Evolutionary conservation across 345 rosid genomes (phyloP), one percentile per base, ranked within the genome.

Genomic region (Toxicodendron radicans): DNA sequence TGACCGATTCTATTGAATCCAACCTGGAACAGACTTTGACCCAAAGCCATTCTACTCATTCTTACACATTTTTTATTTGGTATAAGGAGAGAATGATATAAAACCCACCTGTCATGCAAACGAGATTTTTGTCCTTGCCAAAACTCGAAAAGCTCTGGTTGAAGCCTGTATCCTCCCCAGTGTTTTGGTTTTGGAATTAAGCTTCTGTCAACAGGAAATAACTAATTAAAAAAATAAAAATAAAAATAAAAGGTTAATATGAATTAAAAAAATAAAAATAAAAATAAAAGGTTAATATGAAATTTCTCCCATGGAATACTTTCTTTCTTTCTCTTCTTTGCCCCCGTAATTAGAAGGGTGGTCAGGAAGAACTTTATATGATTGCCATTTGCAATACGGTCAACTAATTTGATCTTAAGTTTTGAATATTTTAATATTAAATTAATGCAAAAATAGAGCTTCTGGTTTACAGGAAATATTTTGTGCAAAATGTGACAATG

Each of bases 111-210:
- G 80, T 89, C 97, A 68, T 91, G 96, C 73, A 95, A 83, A 66
- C 95, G 95, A 74, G 97, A 93, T 30, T 77, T 76, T 68, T 95
- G 97, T 58, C 98, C 99, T 76, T 91, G 97, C 99, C 98, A 95
- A 85, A 95, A 95, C 83, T 93, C 99, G 4, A 91, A 82, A 72
- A 80, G 84, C 63, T 89, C 89, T 27, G 98, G 96, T 79, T 79
- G 85, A 72, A 95, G 93, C 78, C 97, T 83, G 83, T 87, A 95
- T 62, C 99, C 97, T 83, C 98, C 97, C 98, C 97, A 90, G 84
- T 89, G 72, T 74, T 81, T 82, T 12, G 98, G 98, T 84, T 89
- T 95, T 66, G 93, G 97, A 86, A 95, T 93, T 80, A 83, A 66
- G 81, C 85, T 88, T 83, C 93, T 90, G 89, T 81, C 84, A 53